Conservation (phyloP, 352 stramenopile genomes). For the Aphanomyces astaci region DNA sequence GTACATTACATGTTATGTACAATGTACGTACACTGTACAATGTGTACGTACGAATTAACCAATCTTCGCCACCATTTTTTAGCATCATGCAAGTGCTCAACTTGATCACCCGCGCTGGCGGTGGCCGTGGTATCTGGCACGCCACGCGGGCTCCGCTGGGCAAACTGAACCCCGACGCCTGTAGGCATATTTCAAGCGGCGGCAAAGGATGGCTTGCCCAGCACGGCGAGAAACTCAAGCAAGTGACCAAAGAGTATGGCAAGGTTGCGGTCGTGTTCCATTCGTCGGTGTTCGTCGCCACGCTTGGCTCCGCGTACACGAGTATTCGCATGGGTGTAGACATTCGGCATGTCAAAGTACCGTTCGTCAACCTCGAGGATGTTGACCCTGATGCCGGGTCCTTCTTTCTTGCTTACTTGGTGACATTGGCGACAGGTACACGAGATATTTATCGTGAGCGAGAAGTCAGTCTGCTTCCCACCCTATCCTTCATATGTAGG, state of each 20-base stretch:
- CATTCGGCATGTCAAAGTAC: slow-evolving; percentile 46
- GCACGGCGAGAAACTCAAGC: slow-evolving; percentile 33
- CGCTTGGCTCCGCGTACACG: slow-evolving; percentile 82
- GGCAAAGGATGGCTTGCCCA: slow-evolving; percentile 4
- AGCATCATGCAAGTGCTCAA: no score
- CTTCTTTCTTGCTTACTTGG: slow-evolving; percentile 87
- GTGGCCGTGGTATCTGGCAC: no score
- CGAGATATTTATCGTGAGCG: slow-evolving; percentile 14
- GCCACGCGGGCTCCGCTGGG: no score
- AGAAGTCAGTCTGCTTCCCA: background rate
- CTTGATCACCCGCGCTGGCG: no score
- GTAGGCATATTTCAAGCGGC: background rate
- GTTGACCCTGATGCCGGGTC: slow-evolving; percentile 61
- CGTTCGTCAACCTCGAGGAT: slow-evolving; percentile 61
- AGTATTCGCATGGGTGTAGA: slow-evolving; percentile 63
- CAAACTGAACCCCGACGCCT: no score
- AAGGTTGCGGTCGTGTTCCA: slow-evolving; percentile 91
- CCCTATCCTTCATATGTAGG: slow-evolving; percentile 27
- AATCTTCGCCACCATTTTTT: no score
- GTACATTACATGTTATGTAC: no score
- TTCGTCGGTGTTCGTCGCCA: slow-evolving; percentile 90
- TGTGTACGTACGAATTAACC: background rate
- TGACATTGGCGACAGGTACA: slow-evolving; percentile 73
- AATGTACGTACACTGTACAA: background rate
- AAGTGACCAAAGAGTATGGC: slow-evolving; percentile 89